Conservation (phyloP, 225 moss, liverwort and hornwort species). For the Polytrichum commune region DNA sequence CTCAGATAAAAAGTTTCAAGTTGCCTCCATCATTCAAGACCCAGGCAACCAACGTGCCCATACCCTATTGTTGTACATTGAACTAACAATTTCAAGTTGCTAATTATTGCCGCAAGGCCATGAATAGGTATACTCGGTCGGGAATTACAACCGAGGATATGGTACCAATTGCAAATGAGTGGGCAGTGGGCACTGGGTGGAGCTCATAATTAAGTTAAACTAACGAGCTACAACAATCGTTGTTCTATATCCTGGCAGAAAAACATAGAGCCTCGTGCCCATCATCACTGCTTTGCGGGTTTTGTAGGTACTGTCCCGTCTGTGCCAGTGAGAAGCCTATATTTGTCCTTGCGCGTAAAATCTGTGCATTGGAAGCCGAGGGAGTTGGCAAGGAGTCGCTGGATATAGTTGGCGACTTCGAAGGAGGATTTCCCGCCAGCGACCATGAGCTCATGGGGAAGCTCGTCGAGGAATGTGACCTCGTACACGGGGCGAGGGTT, state of each 20-base stretch:
- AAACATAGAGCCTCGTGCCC: neutral
- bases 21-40: no score
- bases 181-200: neutral
- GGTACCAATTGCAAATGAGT: no score
- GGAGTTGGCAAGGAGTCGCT: constrained; percentile 53
- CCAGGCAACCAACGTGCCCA: no score
- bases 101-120: neutral
- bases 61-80: no score
- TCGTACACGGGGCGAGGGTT: constrained; percentile 62
- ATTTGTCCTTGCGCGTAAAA: constrained; percentile 84
- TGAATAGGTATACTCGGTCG: neutral
- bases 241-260: neutral
- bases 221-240: neutral
- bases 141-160: no score
- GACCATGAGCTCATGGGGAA: constrained; percentile 66
- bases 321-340: constrained; percentile 67
- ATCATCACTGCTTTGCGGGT: constrained; percentile 7
- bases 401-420: constrained; percentile 80
- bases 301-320: constrained; percentile 56
- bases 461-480: constrained; percentile 62
- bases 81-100: no score
- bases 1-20: no score
- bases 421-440: constrained; percentile 57
- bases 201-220: neutral
- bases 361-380: constrained; percentile 76